These are phyloP conservation scores for Trypanosoma avium DNA, from an alignment of 208 protist genomes.

Conservation along the genomic window DNA sequence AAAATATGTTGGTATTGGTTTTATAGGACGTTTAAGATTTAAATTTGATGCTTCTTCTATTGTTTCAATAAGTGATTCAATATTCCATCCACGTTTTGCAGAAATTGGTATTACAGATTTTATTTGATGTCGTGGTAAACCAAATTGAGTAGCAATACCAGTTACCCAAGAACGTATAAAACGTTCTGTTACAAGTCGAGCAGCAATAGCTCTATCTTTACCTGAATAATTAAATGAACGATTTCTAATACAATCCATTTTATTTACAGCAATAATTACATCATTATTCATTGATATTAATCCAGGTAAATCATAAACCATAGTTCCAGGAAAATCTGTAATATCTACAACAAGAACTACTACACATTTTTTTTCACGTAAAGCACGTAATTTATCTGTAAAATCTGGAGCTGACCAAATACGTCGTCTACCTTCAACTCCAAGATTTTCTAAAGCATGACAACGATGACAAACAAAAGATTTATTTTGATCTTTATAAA, in stretches of 20 bases:
- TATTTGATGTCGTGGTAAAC: slow-evolving; percentile 77
- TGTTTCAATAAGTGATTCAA: slow-evolving; percentile 62
- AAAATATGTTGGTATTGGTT: slow-evolving; percentile 87
- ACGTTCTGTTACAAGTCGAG: slow-evolving; percentile 63
- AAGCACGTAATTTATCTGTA: slow-evolving; percentile 74
- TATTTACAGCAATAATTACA: slow-evolving; percentile 90
- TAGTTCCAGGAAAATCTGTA: slow-evolving; percentile 89
- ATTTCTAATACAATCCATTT: slow-evolving; percentile 90
- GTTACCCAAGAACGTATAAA: slow-evolving; percentile 79
- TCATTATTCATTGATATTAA: slow-evolving; percentile 93
- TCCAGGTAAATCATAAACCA: slow-evolving; percentile 88
- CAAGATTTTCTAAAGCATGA: slow-evolving; percentile 85
- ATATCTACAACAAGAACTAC: slow-evolving; percentile 91
- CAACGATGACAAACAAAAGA: slow-evolving; percentile 89
- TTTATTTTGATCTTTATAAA: slow-evolving; percentile 67
- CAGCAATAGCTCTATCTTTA: slow-evolving; percentile 69
- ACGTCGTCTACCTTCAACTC: slow-evolving; percentile 71
- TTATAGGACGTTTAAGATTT: slow-evolving; percentile 65
- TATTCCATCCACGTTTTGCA: slow-evolving; percentile 90
- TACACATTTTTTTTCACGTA: slow-evolving; percentile 81
- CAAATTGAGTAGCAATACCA: slow-evolving; percentile 82
- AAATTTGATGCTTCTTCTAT: slow-evolving; percentile 84
- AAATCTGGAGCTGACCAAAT: slow-evolving; percentile 92
- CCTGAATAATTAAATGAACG: slow-evolving; percentile 82
- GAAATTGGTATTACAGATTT: slow-evolving; percentile 74